Evolutionary conservation across 75 land plant species (phyloP), one percentile per base, ranked within the genome.

Genomic region (Picea sitchensis): DNA sequence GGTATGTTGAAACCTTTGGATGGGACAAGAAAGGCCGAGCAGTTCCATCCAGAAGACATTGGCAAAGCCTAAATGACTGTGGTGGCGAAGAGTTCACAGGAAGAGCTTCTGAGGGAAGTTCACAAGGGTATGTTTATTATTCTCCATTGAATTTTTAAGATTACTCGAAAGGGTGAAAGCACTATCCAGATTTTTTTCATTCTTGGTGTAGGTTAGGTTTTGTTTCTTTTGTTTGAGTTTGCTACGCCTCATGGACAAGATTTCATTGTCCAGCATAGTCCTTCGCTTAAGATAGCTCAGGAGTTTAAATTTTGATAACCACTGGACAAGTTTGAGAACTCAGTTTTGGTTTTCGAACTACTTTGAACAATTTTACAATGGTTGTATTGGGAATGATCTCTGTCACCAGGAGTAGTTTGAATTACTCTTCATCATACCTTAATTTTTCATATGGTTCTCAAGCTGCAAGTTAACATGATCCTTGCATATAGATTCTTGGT

Each of bases 1-100:
- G 98, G 98, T 96, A 96, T 79, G 76, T 96, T 76, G 98, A 96
- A 83, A 96, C 96, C 30, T 92, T 85, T 84, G 91, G 90, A n/a
- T 81, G 58, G 78, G 87, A 89, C 78, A 87, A 80, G 65, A 87
- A 87, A 75, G 89, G 89, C 4, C 58, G 75, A 77, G 87, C 81
- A 26, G 75, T 87, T 15, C 80, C 83, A 58, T 81, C 86, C 13
- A 78, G 63, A 63, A 91, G 93, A 62, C 76, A 76, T 36, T 91
- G 91, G 93, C 83, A 89, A 82, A 84, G 78, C 38, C 77, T 85
- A 57, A 71, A 38, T 44, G 21, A 71, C 73, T 71, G 44, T n/a
- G 73, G 44, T 71, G 73, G 54, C 8, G 41, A 54, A 71, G 11
- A 71, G 73, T 18, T 41, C n/a, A 71, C 44, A 47, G 73, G 78